These are phyloP conservation scores for Daldinia bambusicola DNA, from an alignment of 495 filamentous ascomycete species.

Conservation along the genomic window DNA sequence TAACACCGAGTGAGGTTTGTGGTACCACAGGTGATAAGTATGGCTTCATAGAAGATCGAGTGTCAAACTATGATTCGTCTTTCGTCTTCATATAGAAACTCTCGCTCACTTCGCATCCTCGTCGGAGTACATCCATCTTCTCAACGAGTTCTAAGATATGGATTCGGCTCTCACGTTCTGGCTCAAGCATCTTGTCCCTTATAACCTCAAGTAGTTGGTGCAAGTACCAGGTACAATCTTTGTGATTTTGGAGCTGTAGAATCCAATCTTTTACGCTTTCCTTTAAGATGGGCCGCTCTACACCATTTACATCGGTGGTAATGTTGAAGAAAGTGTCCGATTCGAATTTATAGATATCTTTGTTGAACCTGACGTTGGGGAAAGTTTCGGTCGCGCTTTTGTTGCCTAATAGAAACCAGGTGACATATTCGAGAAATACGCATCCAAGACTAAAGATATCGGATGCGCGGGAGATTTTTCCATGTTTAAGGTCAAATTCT, in stretches of 20 bases:
- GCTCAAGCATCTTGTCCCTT: constrained; percentile 32
- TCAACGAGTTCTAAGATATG: constrained; percentile 1
- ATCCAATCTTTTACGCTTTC: constrained; percentile 21
- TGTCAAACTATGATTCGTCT: background rate
- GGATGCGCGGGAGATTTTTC: constrained; percentile 34
- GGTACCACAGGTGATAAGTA: no score
- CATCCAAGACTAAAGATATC: constrained; percentile 40
- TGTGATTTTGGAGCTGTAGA: constrained; percentile 13
- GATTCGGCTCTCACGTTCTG: constrained; percentile 21
- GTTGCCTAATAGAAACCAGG: constrained; percentile 30
- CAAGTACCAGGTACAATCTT: constrained; percentile 28
- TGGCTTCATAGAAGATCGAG: no score
- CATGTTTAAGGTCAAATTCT: constrained; percentile 28
- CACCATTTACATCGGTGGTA: background rate
- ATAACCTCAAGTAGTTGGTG: constrained; percentile 35
- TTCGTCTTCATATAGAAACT: constrained; percentile 29
- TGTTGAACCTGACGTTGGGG: background rate
- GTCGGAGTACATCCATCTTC: constrained; percentile 19
- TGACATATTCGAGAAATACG: constrained; percentile 35
- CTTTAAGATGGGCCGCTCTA: constrained; percentile 28
- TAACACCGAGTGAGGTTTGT: no score
- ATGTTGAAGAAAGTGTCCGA: constrained; percentile 37
- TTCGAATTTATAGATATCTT: constrained; percentile 21
- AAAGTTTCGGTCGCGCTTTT: constrained; percentile 19
- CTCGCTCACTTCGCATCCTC: constrained; percentile 1